Conservation (phyloP, 1,284 basidiomycete species). For the Puccinia novopanici region DNA sequence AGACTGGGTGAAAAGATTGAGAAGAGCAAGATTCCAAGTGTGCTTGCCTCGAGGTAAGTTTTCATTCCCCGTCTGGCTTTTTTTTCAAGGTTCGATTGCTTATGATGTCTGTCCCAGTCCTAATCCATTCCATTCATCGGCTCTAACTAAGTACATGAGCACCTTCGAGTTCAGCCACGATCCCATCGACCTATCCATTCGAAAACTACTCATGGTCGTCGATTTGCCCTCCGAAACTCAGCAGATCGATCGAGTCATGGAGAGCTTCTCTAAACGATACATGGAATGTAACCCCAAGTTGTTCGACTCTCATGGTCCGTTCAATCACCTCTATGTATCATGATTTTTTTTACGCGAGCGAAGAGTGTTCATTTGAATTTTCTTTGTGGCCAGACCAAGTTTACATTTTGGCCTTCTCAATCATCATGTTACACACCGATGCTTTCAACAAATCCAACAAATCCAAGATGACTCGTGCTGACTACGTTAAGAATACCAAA, state of each 20-base stretch:
- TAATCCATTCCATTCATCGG: slow-evolving; percentile 64
- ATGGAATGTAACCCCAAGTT: slow-evolving; percentile 78
- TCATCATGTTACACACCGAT: slow-evolving; percentile 99
- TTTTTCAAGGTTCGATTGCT: background rate
- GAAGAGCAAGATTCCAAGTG: slow-evolving; percentile 38
- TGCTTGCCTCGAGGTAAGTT: slow-evolving; percentile 32
- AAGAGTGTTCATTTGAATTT: background rate
- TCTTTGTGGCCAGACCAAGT: slow-evolving; percentile 71
- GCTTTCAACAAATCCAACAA: slow-evolving; percentile 97
- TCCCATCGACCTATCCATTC: slow-evolving; percentile 87
- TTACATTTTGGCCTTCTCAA: slow-evolving; percentile 93
- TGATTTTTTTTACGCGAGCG: background rate
- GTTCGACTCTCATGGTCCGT: slow-evolving; percentile 74
- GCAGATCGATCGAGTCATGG: slow-evolving; percentile 96
- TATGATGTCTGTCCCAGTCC: background rate
- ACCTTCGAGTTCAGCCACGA: slow-evolving; percentile 76
- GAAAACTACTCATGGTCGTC: slow-evolving; percentile 86
- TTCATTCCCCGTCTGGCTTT: background rate
- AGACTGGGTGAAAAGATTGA: background rate
- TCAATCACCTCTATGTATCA: background rate
- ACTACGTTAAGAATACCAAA: slow-evolving; percentile 83
- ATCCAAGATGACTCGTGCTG: slow-evolving; percentile 87
- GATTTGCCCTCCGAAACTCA: slow-evolving; percentile 92
- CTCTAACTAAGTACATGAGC: slow-evolving; percentile 72
- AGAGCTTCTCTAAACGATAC: slow-evolving; percentile 87